These are phyloP conservation scores for Paraphaeosphaeria sporulosa DNA, from an alignment of 2,329 filamentous ascomycete genomes.

Conservation along the genomic window DNA sequence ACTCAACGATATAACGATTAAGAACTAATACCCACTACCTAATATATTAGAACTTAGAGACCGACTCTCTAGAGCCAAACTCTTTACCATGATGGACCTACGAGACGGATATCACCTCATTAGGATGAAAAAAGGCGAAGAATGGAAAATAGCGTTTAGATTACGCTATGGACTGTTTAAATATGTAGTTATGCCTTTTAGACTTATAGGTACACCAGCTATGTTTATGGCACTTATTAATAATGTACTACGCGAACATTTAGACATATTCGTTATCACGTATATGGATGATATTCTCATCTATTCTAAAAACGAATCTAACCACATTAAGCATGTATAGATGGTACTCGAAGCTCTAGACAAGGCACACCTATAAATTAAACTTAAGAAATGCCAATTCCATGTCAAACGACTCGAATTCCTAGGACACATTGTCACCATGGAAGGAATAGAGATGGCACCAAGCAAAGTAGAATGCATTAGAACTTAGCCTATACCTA, in stretches of 20 bases:
- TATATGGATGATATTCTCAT: not conserved
- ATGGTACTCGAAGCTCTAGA: not conserved
- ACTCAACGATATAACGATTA: not conserved
- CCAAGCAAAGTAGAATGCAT: constrained; percentile 6
- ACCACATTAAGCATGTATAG: not conserved
- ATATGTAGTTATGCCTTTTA: not conserved
- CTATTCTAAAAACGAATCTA: not conserved
- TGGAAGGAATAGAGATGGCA: not conserved
- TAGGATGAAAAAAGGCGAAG: not conserved
- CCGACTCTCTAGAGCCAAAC: not conserved
- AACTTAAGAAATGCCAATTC: not conserved
- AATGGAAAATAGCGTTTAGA: not conserved
- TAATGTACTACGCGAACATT: not conserved
- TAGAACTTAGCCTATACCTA: not conserved
- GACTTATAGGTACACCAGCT: not conserved
- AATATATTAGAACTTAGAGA: not conserved
- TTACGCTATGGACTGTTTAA: not conserved
- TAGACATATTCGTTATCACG: not conserved
- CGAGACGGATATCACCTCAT: constrained; percentile 5
- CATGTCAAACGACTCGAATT: not conserved
- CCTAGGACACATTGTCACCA: constrained; percentile 10
- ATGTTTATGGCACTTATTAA: not conserved
- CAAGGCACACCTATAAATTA: not conserved
- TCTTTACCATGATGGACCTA: not conserved
- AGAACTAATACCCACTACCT: not conserved